These are phyloP conservation scores for Rhododendron mucronatum DNA, from an alignment of 148 eudicot species.

Conservation along the genomic window DNA sequence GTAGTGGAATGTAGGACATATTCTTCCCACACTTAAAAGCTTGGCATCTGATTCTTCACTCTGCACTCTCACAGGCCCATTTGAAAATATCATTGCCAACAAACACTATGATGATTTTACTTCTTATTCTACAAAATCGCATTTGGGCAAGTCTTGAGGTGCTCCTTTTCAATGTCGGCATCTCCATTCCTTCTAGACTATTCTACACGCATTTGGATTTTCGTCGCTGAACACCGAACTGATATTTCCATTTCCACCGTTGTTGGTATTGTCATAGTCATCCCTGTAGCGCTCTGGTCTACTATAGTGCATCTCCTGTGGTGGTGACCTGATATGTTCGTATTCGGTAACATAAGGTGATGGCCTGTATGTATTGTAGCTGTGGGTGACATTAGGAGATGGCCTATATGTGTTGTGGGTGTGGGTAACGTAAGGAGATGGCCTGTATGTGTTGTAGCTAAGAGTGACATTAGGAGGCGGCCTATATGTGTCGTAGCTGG, in stretches of 20 bases:
- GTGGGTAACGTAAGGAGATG: neutral
- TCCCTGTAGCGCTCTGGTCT: slow-evolving; percentile 28
- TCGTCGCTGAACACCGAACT: slow-evolving; percentile 84
- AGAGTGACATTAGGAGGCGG: neutral
- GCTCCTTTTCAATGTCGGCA: slow-evolving; percentile 3
- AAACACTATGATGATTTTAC: slow-evolving; percentile 14
- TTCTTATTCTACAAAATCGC: slow-evolving; percentile 20
- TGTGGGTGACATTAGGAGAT: slow-evolving; percentile 41
- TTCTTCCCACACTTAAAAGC: slow-evolving; percentile 29
- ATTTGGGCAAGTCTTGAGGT: slow-evolving; percentile 17
- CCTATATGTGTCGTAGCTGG: slow-evolving; percentile 2
- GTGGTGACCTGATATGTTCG: slow-evolving; percentile 45
- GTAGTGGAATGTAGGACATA: slow-evolving; percentile 26
- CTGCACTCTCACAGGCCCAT: slow-evolving; percentile 26
- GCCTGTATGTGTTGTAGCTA: neutral
- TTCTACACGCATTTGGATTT: slow-evolving; percentile 94
- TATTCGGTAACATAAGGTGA: slow-evolving; percentile 52
- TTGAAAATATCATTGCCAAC: slow-evolving; percentile 16
- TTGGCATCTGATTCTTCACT: slow-evolving; percentile 47
- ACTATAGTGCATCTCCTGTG: slow-evolving; percentile 28
- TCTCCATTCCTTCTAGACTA: slow-evolving; percentile 34
- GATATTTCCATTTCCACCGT: slow-evolving; percentile 44
- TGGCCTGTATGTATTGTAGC: slow-evolving; percentile 34
- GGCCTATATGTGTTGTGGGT: slow-evolving; percentile 56
- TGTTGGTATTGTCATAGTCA: slow-evolving; percentile 29